phyloP scores from a whole-genome alignment of 345 rosid species.

The Streptanthus diversifolius region DNA sequence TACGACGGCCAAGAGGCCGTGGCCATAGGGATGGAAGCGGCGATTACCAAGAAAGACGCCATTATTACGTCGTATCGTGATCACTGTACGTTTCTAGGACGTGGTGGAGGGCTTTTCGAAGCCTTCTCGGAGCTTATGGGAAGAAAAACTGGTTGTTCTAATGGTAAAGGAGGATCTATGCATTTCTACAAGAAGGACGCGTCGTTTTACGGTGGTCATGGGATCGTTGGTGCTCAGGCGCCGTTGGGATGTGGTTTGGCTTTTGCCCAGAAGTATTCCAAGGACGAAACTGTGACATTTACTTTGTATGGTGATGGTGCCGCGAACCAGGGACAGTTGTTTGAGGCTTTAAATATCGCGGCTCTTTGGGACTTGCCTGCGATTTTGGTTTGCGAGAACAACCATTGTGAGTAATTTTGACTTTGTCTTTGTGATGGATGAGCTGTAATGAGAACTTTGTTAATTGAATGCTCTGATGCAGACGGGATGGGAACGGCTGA shows the following conservation, averaged over 20 bases:
- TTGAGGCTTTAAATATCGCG: slow-evolving; percentile 81
- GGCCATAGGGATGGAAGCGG: slow-evolving; percentile 86
- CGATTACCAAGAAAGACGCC: slow-evolving; percentile 63
- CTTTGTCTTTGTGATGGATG: not conserved
- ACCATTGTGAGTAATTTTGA: slow-evolving; percentile 56
- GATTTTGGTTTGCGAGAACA: slow-evolving; percentile 84
- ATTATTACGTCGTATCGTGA: slow-evolving; percentile 84
- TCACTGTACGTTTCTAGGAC: slow-evolving; percentile 73
- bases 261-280: slow-evolving; percentile 76
- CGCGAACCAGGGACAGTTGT: slow-evolving; percentile 88
- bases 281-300: slow-evolving; percentile 76
- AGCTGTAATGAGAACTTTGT: not conserved
- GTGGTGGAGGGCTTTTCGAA: slow-evolving; percentile 65
- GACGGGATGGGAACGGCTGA: slow-evolving; percentile 97
- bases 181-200: slow-evolving; percentile 83
- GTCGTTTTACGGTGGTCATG: slow-evolving; percentile 79
- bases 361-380: slow-evolving; percentile 92
- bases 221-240: slow-evolving; percentile 85
- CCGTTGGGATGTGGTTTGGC: slow-evolving; percentile 87
- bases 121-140: slow-evolving; percentile 85
- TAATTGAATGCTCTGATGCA: slow-evolving; percentile 8
- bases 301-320: slow-evolving; percentile 88
- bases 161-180: slow-evolving; percentile 90
- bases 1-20: slow-evolving; percentile 95
- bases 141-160: slow-evolving; percentile 65